phyloP scores from a whole-genome alignment of 2,329 filamentous ascomycete species.

The Verticillium albo-atrum region DNA sequence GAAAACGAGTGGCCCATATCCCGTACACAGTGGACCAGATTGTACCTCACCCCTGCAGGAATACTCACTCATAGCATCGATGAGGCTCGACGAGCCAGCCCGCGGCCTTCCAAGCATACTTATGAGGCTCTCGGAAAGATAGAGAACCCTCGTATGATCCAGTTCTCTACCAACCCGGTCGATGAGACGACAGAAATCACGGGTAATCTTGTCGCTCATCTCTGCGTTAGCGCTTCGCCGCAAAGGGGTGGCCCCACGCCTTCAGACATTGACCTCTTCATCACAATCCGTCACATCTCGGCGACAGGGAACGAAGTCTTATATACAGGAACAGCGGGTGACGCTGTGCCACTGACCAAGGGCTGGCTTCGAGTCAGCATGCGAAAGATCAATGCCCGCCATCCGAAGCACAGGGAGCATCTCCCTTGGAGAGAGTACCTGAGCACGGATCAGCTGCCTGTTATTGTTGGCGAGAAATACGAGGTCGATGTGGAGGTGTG shows the following conservation, averaged over 20 bases:
- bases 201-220: constrained; percentile 59
- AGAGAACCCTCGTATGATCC: constrained; percentile 46
- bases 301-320: constrained; percentile 51
- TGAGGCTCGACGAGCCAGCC: constrained; percentile 30
- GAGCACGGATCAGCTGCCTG: constrained; percentile 48
- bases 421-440: constrained; percentile 57
- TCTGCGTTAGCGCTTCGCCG: constrained; percentile 59
- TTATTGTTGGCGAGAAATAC: constrained; percentile 52
- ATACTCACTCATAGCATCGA: too few species aligned
- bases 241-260: constrained; percentile 33
- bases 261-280: constrained; percentile 58
- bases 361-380: constrained; percentile 59
- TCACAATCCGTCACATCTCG: constrained; percentile 56
- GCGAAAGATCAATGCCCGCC: constrained; percentile 45
- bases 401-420: constrained; percentile 47
- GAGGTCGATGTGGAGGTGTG: constrained; percentile 58
- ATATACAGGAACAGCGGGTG: constrained; percentile 63
- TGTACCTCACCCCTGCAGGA: constrained; percentile 52
- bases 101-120: constrained; percentile 35
- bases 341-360: constrained; percentile 58
- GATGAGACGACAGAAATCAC: constrained; percentile 64
- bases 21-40: constrained; percentile 59
- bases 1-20: constrained; percentile 66
- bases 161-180: constrained; percentile 55
- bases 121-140: constrained; percentile 58